phyloP scores from a whole-genome alignment of 1,284 basidiomycete genomes.

The Pascua guehoae region DNA sequence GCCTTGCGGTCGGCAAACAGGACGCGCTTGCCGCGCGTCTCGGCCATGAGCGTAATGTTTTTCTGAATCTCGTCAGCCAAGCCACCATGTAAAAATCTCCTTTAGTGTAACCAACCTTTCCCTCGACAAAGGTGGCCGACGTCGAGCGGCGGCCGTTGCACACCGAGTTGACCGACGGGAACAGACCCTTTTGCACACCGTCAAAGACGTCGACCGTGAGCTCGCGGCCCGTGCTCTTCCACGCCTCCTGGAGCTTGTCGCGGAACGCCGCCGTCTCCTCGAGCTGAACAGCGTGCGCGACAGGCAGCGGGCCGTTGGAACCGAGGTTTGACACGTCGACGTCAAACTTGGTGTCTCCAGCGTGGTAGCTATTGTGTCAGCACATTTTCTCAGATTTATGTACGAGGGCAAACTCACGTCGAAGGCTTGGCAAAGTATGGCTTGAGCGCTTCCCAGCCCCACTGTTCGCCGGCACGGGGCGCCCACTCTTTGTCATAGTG shows the following conservation, averaged over 20 bases:
- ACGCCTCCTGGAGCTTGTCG: conserved; percentile 6
- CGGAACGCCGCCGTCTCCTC: conserved; percentile 8
- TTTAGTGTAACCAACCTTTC: conserved; percentile 31
- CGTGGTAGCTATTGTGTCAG: not conserved
- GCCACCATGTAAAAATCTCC: too few relatives aligned
- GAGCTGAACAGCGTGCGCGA: conserved; percentile 5
- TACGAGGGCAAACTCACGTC: not conserved
- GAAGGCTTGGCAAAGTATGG: conserved; percentile 9
- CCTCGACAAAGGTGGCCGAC: conserved; percentile 2
- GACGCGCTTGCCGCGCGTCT: conserved; percentile 3
- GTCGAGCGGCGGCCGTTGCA: conserved; percentile 3
- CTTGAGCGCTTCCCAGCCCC: conserved; percentile 8
- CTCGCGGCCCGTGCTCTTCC: conserved; percentile 2
- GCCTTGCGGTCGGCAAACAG: conserved; percentile 7
- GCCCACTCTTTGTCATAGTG: conserved; percentile 57
- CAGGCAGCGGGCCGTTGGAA: conserved; percentile 1
- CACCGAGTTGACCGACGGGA: conserved; percentile 3
- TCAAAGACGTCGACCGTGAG: conserved; percentile 7
- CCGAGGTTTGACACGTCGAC: not conserved
- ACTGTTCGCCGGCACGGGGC: conserved; percentile 1
- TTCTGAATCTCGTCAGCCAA: too few relatives aligned
- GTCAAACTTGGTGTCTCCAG: not conserved
- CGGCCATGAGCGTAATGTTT: conserved; percentile 3
- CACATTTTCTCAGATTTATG: too few relatives aligned
- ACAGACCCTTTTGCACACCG: conserved; percentile 3